Evolutionary conservation across 352 stramenopile genomes (phyloP).

Genomic region (Pythium brassicae): DNA sequence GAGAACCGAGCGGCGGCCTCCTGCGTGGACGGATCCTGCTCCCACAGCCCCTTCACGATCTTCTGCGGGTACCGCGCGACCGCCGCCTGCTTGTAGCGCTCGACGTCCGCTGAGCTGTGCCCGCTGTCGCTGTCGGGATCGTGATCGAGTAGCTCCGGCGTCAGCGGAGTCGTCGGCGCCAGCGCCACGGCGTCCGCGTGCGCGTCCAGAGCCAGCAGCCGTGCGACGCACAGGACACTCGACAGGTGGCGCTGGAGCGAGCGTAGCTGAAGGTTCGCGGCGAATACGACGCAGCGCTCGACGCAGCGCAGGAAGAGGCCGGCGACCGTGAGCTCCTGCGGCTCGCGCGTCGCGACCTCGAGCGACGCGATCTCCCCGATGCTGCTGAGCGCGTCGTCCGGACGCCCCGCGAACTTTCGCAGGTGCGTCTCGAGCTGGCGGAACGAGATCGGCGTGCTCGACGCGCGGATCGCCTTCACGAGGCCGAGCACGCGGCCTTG

Average conservation of each 20-base stretch:
- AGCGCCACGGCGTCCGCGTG: background rate
- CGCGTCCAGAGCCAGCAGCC: slow-evolving; percentile 1
- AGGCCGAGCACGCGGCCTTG: slow-evolving; percentile 56
- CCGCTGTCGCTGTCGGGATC: background rate
- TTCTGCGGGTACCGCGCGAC: slow-evolving; percentile 32
- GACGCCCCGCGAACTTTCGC: slow-evolving; percentile 57
- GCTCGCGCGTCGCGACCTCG: slow-evolving; percentile 30
- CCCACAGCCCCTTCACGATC: slow-evolving; percentile 58
- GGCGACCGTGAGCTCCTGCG: slow-evolving; percentile 45
- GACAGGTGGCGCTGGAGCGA: slow-evolving; percentile 52
- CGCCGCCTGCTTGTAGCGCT: slow-evolving; percentile 18
- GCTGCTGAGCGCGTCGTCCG: slow-evolving; percentile 57
- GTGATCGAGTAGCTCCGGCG: background rate
- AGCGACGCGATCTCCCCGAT: slow-evolving; percentile 59
- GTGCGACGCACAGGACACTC: slow-evolving; percentile 17
- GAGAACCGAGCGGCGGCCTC: slow-evolving; percentile 26
- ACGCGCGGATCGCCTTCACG: slow-evolving; percentile 40
- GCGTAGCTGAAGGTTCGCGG: slow-evolving; percentile 46
- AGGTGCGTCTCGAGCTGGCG: slow-evolving; percentile 75
- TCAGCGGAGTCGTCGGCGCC: slow-evolving; percentile 19
- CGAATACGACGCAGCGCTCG: slow-evolving; percentile 57
- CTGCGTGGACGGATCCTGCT: slow-evolving; percentile 25
- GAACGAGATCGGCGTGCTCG: slow-evolving; percentile 59
- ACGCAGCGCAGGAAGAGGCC: slow-evolving; percentile 31
- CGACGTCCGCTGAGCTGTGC: slow-evolving; percentile 7